Percentiles rank a stretch among this genome's conserved stretches.
phyloP scores from a whole-genome alignment of 2,329 filamentous ascomycete species.

The Penicillium thymicola region DNA sequence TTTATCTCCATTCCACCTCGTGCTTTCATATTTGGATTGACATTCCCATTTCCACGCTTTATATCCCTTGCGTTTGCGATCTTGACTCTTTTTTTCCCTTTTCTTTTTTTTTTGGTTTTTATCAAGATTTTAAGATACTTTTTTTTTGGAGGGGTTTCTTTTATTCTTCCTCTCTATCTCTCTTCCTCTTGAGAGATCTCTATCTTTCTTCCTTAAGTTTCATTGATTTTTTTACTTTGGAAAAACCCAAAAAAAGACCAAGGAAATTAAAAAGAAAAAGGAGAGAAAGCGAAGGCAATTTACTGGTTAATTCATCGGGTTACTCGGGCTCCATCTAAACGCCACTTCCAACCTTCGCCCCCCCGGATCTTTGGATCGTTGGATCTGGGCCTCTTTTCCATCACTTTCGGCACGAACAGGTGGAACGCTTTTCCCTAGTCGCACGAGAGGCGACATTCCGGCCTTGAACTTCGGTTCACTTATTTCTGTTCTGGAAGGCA shows the following conservation, averaged over 20 bases:
- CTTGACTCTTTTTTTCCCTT: conserved; percentile 10
- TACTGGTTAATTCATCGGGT: conserved; percentile 8
- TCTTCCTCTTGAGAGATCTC: not conserved
- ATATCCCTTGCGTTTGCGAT: conserved; percentile 28
- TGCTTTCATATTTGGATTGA: conserved; percentile 23
- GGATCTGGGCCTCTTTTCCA: conserved; percentile 1
- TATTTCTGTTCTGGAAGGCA: not conserved
- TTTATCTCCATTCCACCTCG: conserved; percentile 17
- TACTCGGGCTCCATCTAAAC: conserved; percentile 10
- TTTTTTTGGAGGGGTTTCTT: conserved; percentile 3
- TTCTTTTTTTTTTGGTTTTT: not conserved
- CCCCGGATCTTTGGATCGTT: conserved; percentile 9
- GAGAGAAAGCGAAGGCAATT: not conserved
- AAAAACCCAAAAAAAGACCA: not conserved
- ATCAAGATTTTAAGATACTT: not conserved
- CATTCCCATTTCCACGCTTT: conserved; percentile 32
- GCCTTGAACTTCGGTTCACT: conserved; percentile 3
- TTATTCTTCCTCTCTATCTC: not conserved
- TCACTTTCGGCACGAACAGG: conserved; percentile 10
- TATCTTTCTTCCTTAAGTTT: not conserved
- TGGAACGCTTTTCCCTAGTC: conserved; percentile 17
- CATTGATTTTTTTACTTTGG: not conserved
- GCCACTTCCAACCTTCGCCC: conserved; percentile 5
- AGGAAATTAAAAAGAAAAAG: not conserved
- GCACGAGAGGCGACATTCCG: conserved; percentile 11